Conservation (phyloP, 495 filamentous ascomycete genomes). For the Hyphodiscus hymeniophilus region DNA sequence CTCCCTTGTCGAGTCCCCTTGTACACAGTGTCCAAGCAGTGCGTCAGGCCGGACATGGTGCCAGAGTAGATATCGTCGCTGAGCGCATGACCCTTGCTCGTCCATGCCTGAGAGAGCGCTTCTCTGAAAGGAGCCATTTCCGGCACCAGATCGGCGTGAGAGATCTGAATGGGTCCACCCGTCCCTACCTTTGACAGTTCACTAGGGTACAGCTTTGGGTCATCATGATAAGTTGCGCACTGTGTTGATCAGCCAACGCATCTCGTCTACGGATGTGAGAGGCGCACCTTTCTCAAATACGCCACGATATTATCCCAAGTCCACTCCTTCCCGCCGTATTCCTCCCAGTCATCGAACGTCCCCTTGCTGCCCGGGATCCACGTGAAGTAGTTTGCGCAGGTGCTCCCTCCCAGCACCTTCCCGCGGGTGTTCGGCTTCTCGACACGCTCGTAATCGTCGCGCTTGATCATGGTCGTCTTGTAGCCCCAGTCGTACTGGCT, state of each 20-base stretch:
- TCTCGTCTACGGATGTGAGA: slow-evolving; percentile 33
- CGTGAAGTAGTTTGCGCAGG: slow-evolving; percentile 39
- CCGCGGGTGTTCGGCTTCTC: slow-evolving; percentile 56
- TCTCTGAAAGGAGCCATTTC: slow-evolving; percentile 48
- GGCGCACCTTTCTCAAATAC: slow-evolving; percentile 47
- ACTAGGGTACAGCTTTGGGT: slow-evolving; percentile 33
- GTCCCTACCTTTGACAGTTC: slow-evolving; percentile 28
- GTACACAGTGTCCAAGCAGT: slow-evolving; percentile 50
- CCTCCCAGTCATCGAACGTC: slow-evolving; percentile 34
- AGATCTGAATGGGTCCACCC: slow-evolving; percentile 39
- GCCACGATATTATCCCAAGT: slow-evolving; percentile 35
- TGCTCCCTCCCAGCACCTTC: slow-evolving; percentile 45
- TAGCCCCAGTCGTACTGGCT: slow-evolving; percentile 52
- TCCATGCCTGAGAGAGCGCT: slow-evolving; percentile 47
- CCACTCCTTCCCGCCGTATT: slow-evolving; percentile 27
- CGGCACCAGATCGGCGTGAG: slow-evolving; percentile 45
- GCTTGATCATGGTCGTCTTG: slow-evolving; percentile 55
- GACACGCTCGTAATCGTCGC: slow-evolving; percentile 50
- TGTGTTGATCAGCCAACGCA: not conserved
- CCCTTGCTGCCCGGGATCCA: slow-evolving; percentile 30
- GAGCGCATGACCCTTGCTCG: slow-evolving; percentile 40
- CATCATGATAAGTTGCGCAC: slow-evolving; percentile 38
- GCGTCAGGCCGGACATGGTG: slow-evolving; percentile 45
- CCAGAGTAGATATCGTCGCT: slow-evolving; percentile 49
- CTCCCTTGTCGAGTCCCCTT: slow-evolving; percentile 46